Base-by-base conservation (phyloP, 495 filamentous ascomycete genomes). In the Terfezia claveryi region DNA sequence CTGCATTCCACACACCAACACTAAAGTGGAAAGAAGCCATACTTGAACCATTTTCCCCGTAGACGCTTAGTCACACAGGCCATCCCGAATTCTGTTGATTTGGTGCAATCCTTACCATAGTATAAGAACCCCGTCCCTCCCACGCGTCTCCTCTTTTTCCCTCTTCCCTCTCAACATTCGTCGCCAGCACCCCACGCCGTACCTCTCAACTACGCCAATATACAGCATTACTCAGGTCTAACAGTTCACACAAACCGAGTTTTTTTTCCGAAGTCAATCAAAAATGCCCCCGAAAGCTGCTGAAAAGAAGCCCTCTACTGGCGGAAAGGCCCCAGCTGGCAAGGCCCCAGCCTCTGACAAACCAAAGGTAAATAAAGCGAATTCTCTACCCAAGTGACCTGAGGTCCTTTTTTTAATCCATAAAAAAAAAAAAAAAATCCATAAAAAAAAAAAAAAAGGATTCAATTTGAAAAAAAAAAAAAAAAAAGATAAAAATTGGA, bases 281-380 rank as follows among this genome's bases (percentile, higher is more conserved):
- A 81, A 81, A 80, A 94, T 93, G 88, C 79, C 87, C 76, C 87
- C 87, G 59, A 94, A 94, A 77, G 83, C 85, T 68, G 83, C 79
- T 66, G 79, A 85, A 67, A 88, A 95, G 85, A 95, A 94, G 81
- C 89, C 89, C 73, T 84, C 85, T 76, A 91, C 82, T 67, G 87
- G 78, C 69, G 83, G 81, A 75, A 98, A 98, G 87, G 88, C 89
- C 62, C 91, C 91, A 46, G 89, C 86, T 68, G 82, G 82, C 67
- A 86, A 85, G 72, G 81, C 82, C 23, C 80, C 84, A 46, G 41
- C 41, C 8, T 82, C 85, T 67, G 88, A 95, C 80, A 95, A 96
- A 83, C 41, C 41, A 46, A 46, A 46, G 41, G 41, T 46, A 46
- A 32, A 32, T 32, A 32, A 32, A 32, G 94, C 96, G 82, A 62